Evolutionary conservation across 257 asterid species (phyloP), one percentile per base, ranked within the genome.

Genomic region (Penstemon davidsonii): DNA sequence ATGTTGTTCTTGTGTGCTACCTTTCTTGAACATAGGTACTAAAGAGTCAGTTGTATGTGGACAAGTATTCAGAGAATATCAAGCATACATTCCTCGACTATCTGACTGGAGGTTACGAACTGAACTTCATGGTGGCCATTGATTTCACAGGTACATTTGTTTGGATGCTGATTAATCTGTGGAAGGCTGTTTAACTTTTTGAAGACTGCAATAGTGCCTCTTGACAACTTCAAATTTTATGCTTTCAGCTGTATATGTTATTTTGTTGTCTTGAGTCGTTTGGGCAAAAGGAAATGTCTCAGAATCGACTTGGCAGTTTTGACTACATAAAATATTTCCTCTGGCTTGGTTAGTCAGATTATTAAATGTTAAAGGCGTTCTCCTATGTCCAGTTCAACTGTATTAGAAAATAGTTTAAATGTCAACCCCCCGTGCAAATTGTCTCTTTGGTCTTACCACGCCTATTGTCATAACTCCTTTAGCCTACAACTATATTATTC

Each of bases 11-110:
- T 63, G 37, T 59, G 41, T 68, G 55, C 43, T 36, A 44, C 43
- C 49, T 53, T 55, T 43, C 33, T 64, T 55, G 18, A 70, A 38
- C 60, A 58, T 76, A 94, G 99, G 92, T 89, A 66, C 75, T 94
- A 59, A 88, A 91, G 85, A 82, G 99, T 80, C 88, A 81, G 80
- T 80, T 94, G 66, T 85, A 73, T 54, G 96, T 91, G 76, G 98
- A 94, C 71, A 86, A 82, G 75, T 91, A 83, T 73, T 75, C 86
- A 46, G 98, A 94, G 79, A 94, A 82, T 62, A 79, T 71, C 62
- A 87, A 86, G 74, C 87, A 91, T 76, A 84, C 98, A 33, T 94
- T 91, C 83, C 96, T 94, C 12, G 99, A 94, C 80, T 94, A 91
- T 84, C 71, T 91, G 81, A 79, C 89, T 66, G 90, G 88, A 69